These are phyloP conservation scores for Wickerhamiella spandovensis DNA, from an alignment of 805 yeast species.

Conservation along the genomic window DNA sequence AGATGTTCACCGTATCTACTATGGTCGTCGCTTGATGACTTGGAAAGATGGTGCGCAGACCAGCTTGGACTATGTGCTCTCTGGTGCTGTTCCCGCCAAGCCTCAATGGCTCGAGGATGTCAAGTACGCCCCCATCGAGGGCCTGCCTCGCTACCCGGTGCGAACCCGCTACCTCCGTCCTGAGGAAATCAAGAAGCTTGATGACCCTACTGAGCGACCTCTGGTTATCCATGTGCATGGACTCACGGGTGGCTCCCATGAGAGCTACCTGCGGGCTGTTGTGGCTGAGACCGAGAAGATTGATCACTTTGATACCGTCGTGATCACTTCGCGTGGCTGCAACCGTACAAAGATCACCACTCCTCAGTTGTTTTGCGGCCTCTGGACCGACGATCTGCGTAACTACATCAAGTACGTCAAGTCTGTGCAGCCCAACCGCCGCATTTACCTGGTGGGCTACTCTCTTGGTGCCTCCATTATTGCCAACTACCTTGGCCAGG, in stretches of 20 bases:
- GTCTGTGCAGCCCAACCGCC: slow-evolving; percentile 42
- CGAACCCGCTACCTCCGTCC: slow-evolving; percentile 40
- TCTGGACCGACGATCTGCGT: slow-evolving; percentile 58
- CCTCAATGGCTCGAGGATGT: slow-evolving; percentile 23
- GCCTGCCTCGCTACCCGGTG: slow-evolving; percentile 30
- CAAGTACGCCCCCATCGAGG: slow-evolving; percentile 21
- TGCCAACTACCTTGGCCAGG: slow-evolving; percentile 60
- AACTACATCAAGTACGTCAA: slow-evolving; percentile 40
- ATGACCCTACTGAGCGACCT: slow-evolving; percentile 32
- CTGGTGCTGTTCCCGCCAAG: slow-evolving; percentile 21
- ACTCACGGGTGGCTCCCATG: slow-evolving; percentile 76
- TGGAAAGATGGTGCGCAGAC: slow-evolving; percentile 57
- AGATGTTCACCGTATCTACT: slow-evolving; percentile 44
- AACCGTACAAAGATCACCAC: slow-evolving; percentile 54
- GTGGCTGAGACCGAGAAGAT: slow-evolving; percentile 23
- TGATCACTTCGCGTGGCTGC: slow-evolving; percentile 66
- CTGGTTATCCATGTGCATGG: slow-evolving; percentile 61
- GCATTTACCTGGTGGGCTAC: slow-evolving; percentile 58
- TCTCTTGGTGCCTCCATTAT: slow-evolving; percentile 68
- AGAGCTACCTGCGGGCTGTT: slow-evolving; percentile 54
- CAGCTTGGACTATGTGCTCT: slow-evolving; percentile 60
- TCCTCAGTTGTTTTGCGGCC: slow-evolving; percentile 56
- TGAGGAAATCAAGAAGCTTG: slow-evolving; percentile 30
- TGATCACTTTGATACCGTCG: slow-evolving; percentile 46
- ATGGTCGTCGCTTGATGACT: slow-evolving; percentile 63